Conservation (phyloP, 345 rosid genomes). For the Hypericum androsaemum region DNA sequence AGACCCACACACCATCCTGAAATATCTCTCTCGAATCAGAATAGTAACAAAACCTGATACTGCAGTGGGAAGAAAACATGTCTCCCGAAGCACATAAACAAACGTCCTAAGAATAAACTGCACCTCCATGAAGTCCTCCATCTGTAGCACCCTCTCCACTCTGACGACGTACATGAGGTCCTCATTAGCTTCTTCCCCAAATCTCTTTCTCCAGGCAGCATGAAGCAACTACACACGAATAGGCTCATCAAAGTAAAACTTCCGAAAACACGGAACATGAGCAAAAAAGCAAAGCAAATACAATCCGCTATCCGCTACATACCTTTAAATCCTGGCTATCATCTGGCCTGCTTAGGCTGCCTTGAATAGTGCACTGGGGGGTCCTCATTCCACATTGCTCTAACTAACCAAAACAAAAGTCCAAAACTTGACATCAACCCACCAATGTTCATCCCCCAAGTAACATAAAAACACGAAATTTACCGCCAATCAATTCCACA, state of each 20-base stretch:
- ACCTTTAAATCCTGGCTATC: conserved; percentile 47
- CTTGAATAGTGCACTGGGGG: conserved; percentile 84
- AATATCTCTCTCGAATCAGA: conserved; percentile 3
- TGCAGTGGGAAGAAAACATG: neutral
- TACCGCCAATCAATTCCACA: conserved; percentile 2
- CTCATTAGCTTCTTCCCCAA: conserved; percentile 54
- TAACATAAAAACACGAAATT: neutral
- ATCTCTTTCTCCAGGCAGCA: conserved; percentile 66
- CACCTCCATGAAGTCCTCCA: conserved; percentile 89
- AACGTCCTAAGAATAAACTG: neutral
- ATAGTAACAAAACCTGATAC: neutral
- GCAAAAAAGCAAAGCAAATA: neutral
- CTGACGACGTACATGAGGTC: conserved; percentile 44
- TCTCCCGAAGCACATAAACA: neutral
- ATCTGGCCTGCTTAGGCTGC: conserved; percentile 52
- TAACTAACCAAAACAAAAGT: conserved; percentile 34
- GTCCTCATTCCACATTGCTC: conserved; percentile 80
- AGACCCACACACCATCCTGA: conserved; percentile 78
- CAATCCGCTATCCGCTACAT: conserved; percentile 1
- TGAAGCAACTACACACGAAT: conserved; percentile 37
- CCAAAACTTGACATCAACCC: too few species aligned
- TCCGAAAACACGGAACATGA: neutral
- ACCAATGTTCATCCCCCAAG: neutral
- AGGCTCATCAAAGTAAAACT: neutral
- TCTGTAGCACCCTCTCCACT: conserved; percentile 73